A percentile compares a stretch with the other conserved stretches of the same genome.
Conservation (phyloP, 495 filamentous ascomycete species). For the Letharia lupina region DNA sequence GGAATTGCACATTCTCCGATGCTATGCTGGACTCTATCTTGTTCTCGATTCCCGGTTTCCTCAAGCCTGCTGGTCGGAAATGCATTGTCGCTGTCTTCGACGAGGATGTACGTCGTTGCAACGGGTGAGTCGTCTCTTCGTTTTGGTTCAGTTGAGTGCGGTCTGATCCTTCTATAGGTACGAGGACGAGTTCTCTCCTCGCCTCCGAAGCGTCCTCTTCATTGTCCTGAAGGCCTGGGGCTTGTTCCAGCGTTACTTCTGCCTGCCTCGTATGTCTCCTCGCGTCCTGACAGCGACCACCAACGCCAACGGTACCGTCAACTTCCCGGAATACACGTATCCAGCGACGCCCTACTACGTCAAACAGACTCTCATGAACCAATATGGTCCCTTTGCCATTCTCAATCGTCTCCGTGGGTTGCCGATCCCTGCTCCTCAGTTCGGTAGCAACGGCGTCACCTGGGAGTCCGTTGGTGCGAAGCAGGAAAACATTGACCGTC, state of each 20-base stretch:
- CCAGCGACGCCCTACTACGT: slow-evolving; percentile 19
- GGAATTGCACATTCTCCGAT: slow-evolving; percentile 18
- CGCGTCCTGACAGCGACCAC: slow-evolving; percentile 15
- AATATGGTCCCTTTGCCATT: slow-evolving; percentile 19
- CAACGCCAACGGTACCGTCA: slow-evolving; percentile 17
- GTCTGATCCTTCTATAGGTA: slow-evolving; percentile 6
- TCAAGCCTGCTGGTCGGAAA: slow-evolving; percentile 16
- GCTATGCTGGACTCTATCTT: slow-evolving; percentile 21
- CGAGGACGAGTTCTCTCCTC: slow-evolving; percentile 6
- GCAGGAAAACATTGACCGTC: slow-evolving; percentile 2
- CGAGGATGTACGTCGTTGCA: slow-evolving; percentile 18
- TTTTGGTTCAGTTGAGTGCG: not conserved
- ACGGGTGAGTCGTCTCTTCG: slow-evolving; percentile 14
- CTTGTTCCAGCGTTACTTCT: slow-evolving; percentile 16
- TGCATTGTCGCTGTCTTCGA: slow-evolving; percentile 22
- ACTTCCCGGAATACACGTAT: slow-evolving; percentile 18
- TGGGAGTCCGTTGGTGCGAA: slow-evolving; percentile 22
- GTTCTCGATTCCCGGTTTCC: slow-evolving; percentile 15
- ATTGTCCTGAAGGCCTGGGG: slow-evolving; percentile 13
- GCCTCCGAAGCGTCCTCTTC: slow-evolving; percentile 12
- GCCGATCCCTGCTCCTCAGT: slow-evolving; percentile 8
- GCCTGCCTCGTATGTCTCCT: slow-evolving; percentile 16
- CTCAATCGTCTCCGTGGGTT: slow-evolving; percentile 17
- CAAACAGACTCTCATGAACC: slow-evolving; percentile 18
- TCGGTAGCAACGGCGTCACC: slow-evolving; percentile 13